These are phyloP conservation scores for Ceratocystis lukuohia DNA, from an alignment of 2,329 filamentous ascomycete genomes.

Conservation along the genomic window DNA sequence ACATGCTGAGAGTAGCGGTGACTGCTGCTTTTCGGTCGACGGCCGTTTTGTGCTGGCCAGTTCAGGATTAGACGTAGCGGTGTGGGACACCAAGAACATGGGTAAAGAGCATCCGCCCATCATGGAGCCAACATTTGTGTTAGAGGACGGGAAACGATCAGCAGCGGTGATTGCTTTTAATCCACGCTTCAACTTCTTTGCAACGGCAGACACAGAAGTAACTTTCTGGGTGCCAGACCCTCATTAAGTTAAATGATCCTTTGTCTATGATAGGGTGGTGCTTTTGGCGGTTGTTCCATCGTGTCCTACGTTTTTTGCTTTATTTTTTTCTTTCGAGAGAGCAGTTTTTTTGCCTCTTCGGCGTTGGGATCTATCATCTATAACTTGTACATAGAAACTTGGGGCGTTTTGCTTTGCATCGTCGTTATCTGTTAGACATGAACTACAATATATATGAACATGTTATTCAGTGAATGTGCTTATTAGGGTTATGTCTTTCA, in stretches of 20 bases:
- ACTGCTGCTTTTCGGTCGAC: conserved; percentile 81
- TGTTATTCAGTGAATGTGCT: background rate
- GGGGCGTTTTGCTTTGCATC: background rate
- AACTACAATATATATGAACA: no score
- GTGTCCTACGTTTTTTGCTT: background rate
- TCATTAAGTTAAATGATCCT: conserved; percentile 4
- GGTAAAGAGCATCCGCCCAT: conserved; percentile 41
- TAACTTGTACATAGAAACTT: background rate
- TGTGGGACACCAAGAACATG: conserved; percentile 62
- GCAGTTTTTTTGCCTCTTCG: background rate
- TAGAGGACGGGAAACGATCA: conserved; percentile 50
- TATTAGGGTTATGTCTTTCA: background rate
- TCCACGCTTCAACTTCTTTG: conserved; percentile 81
- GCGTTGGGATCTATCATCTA: background rate
- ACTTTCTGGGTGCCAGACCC: conserved; percentile 67
- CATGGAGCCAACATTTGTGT: conserved; percentile 48
- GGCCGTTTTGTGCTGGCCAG: conserved; percentile 80
- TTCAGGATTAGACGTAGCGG: conserved; percentile 56
- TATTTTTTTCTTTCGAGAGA: background rate
- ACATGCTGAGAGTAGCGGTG: conserved; percentile 48
- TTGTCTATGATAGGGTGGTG: background rate
- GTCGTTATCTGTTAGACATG: background rate
- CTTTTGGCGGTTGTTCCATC: background rate
- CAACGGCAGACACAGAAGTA: conserved; percentile 74
- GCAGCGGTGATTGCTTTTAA: conserved; percentile 74